Evolutionary conservation across 1,284 basidiomycete genomes (phyloP), one percentile per base, ranked within the genome.

Genomic region (Pseudozyma hubeiensis): DNA sequence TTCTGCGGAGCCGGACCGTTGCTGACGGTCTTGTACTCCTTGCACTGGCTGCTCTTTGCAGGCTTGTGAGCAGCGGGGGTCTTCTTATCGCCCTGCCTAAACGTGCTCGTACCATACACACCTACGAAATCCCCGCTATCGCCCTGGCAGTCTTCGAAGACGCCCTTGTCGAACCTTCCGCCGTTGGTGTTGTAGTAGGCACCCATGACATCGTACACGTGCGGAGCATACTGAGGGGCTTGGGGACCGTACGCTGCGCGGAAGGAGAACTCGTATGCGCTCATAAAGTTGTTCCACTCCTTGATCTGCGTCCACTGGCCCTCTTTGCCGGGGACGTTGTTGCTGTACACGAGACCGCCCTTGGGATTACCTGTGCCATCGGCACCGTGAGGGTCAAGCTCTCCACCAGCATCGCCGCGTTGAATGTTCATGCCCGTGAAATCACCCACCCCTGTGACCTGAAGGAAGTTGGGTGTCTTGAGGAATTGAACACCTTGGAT

Each of bases 401-500:
- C 77, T 8, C 77, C 77, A 6, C 77, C 77, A 17, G 66, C 61
- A 46, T 75, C 69, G 14, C 58, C 43, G 5, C 37, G 17, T 40
- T 66, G 54, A 31, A 76, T 57, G 45, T 66, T 64, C 64, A 92
- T 81, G 65, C 86, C 85, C 7, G 90, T 91, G 58, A 92, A 83
- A 77, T 92, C 88, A 30, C 90, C 91, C 13, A 47, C 31, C 49
- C 89, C 91, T 51, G 89, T 90, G 58, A 91, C 85, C 81, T 91
- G 90, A 29, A 91, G 87, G 79, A 89, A 92, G 83, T 90, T 89
- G 34, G 78, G 88, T 6, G 92, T 89, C 81, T 88, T 86, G 63
- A 89, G 86, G 71, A 89, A 90, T 82, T 92, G 91, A n/a, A 90
- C 92, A 55, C 90, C 89, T 17, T 86, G 87, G 80, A 93, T 89